These are phyloP conservation scores for Trypanosoma avium DNA, from an alignment of 208 protist genomes.

Conservation along the genomic window DNA sequence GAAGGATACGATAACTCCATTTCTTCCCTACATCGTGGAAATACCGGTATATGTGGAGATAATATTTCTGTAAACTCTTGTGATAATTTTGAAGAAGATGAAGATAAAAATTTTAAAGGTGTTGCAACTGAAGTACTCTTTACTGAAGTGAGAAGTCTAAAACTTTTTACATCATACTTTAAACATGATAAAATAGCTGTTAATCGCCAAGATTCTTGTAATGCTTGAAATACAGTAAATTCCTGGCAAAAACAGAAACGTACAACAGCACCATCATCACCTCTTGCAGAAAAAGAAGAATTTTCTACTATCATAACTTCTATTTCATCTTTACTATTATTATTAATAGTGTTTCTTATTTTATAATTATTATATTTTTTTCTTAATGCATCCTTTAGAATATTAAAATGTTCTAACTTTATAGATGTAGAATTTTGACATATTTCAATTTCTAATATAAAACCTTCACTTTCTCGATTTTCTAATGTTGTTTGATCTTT, in stretches of 20 bases:
- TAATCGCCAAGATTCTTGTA: slow-evolving; percentile 21
- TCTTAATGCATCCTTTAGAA: slow-evolving; percentile 4
- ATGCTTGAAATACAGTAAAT: slow-evolving; percentile 28
- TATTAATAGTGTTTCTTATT: background rate
- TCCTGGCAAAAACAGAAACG: slow-evolving; percentile 8
- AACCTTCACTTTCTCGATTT: background rate
- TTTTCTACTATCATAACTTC: background rate
- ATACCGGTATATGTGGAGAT: background rate
- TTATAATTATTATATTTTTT: background rate
- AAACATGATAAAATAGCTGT: slow-evolving; percentile 8
- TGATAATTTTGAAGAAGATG: background rate
- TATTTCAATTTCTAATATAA: slow-evolving; percentile 16
- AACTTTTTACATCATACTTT: slow-evolving; percentile 16
- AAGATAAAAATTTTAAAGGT: background rate
- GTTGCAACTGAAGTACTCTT: background rate
- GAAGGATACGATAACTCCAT: background rate
- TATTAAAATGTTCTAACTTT: background rate
- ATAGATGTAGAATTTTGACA: background rate
- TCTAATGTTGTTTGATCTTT: too few relatives aligned
- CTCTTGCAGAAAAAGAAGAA: background rate
- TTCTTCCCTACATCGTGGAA: slow-evolving; percentile 14
- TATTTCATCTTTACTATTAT: background rate
- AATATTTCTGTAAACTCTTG: background rate
- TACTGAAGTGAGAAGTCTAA: slow-evolving; percentile 24
- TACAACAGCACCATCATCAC: slow-evolving; percentile 5